Evolutionary conservation across 352 stramenopile species (phyloP).

Genomic region (Elongisporangium senticosum): DNA sequence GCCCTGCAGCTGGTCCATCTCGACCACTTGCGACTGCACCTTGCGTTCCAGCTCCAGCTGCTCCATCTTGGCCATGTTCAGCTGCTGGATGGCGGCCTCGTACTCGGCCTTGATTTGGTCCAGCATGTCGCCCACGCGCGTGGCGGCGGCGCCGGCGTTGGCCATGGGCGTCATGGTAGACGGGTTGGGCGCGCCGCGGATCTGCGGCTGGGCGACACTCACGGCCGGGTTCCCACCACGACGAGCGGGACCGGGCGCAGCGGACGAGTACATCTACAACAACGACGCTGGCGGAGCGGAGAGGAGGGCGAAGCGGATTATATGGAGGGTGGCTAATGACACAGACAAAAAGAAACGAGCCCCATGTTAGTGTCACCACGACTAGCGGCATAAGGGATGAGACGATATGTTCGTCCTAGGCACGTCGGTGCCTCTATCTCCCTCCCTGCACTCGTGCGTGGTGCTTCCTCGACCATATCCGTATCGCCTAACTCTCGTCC

Average conservation of each 20-base stretch:
- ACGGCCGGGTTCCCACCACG: constrained; percentile 57
- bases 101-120: constrained; percentile 84
- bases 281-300: neutral
- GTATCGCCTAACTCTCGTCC: neutral
- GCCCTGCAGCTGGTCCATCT: constrained; percentile 88
- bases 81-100: constrained; percentile 75
- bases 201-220: constrained; percentile 54
- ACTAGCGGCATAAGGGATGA: neutral
- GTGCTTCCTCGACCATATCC: neutral
- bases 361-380: neutral
- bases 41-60: constrained; percentile 86
- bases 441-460: neutral
- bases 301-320: neutral
- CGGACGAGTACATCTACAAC: constrained; percentile 60
- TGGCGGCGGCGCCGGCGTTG: constrained; percentile 37
- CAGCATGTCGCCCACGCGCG: constrained; percentile 73
- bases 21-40: constrained; percentile 79
- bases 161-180: constrained; percentile 38
- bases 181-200: constrained; percentile 43
- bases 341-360: neutral
- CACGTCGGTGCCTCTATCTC: neutral
- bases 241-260: constrained; percentile 47
- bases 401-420: neutral
- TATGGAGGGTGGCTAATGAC: neutral
- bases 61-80: constrained; percentile 87